Conservation (phyloP, 163 green algal genomes). For the Trebouxiophyceae sp. region DNA sequence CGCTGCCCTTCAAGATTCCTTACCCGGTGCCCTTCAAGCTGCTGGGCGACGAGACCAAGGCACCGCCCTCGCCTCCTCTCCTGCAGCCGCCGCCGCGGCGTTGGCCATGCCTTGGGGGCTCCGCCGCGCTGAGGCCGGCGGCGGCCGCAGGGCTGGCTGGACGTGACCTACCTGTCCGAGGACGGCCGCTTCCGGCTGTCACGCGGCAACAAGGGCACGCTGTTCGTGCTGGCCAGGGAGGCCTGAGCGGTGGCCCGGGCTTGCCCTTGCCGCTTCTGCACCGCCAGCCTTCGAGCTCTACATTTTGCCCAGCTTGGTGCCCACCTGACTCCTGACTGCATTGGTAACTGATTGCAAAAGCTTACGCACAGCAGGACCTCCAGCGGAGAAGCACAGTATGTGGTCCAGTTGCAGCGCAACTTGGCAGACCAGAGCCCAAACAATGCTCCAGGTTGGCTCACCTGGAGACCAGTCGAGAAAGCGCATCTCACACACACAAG, state of each 20-base stretch:
- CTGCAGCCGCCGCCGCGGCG: neutral
- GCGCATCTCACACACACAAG: too few relatives aligned
- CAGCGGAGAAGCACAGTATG: too few relatives aligned
- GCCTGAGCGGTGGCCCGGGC: neutral
- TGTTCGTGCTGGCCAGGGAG: constrained; percentile 65
- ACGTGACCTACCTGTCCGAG: constrained; percentile 69
- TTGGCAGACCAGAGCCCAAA: neutral
- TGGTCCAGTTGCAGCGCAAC: too few relatives aligned
- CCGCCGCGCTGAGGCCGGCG: too few relatives aligned
- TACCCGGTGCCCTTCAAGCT: constrained; percentile 94
- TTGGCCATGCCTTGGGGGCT: too few relatives aligned
- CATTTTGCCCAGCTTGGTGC: neutral
- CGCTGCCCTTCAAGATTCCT: constrained; percentile 82
- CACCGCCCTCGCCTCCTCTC: constrained; percentile 2
- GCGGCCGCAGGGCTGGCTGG: constrained; percentile 82
- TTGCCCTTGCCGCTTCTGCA: too few relatives aligned
- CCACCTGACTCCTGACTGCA: neutral
- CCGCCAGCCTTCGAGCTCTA: too few relatives aligned
- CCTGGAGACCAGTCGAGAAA: too few relatives aligned
- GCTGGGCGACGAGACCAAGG: constrained; percentile 90
- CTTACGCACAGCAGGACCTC: too few relatives aligned
- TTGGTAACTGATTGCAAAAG: neutral
- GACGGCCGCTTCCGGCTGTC: constrained; percentile 65
- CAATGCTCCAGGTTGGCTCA: too few relatives aligned
- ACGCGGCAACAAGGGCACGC: constrained; percentile 84